Evolutionary conservation across 2,329 filamentous ascomycete genomes (phyloP), one percentile per base, ranked within the genome.

Genomic region (Pseudogymnoascus sp.): DNA sequence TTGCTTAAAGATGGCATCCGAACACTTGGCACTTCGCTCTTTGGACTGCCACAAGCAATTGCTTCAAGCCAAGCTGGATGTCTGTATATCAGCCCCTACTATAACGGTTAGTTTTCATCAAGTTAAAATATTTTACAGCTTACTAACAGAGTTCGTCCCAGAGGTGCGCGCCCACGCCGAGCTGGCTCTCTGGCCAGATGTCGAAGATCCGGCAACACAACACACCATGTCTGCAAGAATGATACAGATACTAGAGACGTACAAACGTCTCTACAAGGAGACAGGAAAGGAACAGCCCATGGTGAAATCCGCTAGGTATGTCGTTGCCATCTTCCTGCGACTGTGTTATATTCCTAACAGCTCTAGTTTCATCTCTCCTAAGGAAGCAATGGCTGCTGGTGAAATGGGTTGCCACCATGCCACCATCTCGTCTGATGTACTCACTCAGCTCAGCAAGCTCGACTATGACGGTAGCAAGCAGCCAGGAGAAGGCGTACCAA

Each of bases 21-120:
- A 1, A 82, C 79, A 0, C 73, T 82, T 1, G 79, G 78, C 0
- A 82, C 80, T 0, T 75, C 79, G 0, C 67, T 82, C 1, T 81
- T 82, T 65, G 75, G 76, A 53, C 73, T 82, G 1, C 69, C 75
- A 0, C 80, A 82, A 68, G 80, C 79, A 4, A 78, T 82, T 63
- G 79, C 80, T 2, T 77, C 76, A 40, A 80, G 78, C 59, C 79
- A 82, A 66, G 79, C 79, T 0, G 74, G 75, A 1, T 78, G 77
- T 68, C 70, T 79, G 3, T 81, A 77, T 63, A 79, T 82, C 68
- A 81, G 78, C 66, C 79, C 79, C 3, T 82, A 82, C 63, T 81
- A 76, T 61, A 82, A 82, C 64, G 76, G 77, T 77, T 64, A 62
- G 72, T 56, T 31, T 11, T 18, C 6, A 16, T 34, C 46, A 50